These are phyloP conservation scores for Lenzites betulinus DNA, from an alignment of 768 basidiomycete species.

Conservation along the genomic window DNA sequence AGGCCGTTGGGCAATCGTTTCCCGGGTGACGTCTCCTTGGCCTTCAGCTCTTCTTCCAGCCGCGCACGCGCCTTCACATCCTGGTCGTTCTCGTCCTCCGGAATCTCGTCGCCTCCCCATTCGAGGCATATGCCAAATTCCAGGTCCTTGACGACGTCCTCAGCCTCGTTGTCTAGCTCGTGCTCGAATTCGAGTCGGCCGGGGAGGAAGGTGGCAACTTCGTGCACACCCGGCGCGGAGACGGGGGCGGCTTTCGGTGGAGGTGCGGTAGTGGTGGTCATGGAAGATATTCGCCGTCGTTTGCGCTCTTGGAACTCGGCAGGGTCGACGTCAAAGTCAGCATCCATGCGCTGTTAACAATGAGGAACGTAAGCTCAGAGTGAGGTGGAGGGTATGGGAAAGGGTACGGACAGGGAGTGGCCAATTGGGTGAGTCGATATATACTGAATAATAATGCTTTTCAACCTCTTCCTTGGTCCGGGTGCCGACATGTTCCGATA, in stretches of 20 bases:
- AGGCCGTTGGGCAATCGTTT: conserved; percentile 33
- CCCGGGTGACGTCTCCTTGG: conserved; percentile 29
- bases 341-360: conserved; percentile 43
- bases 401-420: conserved; percentile 69
- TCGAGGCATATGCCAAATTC: conserved; percentile 90
- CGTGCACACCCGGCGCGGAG: conserved; percentile 90
- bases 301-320: conserved; percentile 89
- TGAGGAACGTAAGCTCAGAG: conserved; percentile 15
- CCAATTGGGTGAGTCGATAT: conserved; percentile 77
- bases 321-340: conserved; percentile 69
- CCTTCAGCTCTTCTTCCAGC: conserved; percentile 43
- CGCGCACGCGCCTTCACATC: conserved; percentile 60
- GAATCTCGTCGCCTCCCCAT: conserved; percentile 81
- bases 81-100: conserved; percentile 75
- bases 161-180: conserved; percentile 96
- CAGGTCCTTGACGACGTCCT: conserved; percentile 91
- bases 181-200: conserved; percentile 99
- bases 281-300: conserved; percentile 80
- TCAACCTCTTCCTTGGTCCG: conserved; percentile 93
- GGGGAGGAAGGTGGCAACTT: conserved; percentile 90
- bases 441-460: conserved; percentile 81
- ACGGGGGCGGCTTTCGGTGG: conserved; percentile 77
- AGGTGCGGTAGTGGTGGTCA: conserved; percentile 60
- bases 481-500: conserved; percentile 93
- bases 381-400: background rate